These are phyloP conservation scores for Scytalidium lignicola DNA, from an alignment of 2,329 filamentous ascomycete genomes.

Conservation along the genomic window DNA sequence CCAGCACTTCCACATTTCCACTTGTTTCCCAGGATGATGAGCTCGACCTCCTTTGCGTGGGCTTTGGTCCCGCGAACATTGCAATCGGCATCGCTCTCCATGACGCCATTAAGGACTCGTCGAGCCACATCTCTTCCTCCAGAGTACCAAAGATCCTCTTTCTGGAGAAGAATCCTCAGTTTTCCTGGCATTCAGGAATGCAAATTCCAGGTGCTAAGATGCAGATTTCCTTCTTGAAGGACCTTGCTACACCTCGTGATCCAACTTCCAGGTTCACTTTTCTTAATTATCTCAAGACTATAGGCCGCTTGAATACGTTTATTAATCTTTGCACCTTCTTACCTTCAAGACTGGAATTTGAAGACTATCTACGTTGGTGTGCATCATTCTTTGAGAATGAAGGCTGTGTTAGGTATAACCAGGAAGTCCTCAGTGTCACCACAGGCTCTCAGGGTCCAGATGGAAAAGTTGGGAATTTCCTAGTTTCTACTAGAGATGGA, in stretches of 20 bases:
- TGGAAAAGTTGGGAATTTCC: constrained; percentile 26
- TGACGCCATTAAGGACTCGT: constrained; percentile 45
- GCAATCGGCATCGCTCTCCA: constrained; percentile 85
- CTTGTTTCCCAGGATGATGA: constrained; percentile 46
- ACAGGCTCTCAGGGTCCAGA: constrained; percentile 6
- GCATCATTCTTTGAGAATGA: constrained; percentile 67
- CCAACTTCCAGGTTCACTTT: constrained; percentile 89
- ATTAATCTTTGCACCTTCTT: constrained; percentile 85
- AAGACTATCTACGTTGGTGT: constrained; percentile 93
- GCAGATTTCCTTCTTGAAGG: constrained; percentile 96
- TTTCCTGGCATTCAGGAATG: constrained; percentile 93
- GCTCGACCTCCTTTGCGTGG: constrained; percentile 83
- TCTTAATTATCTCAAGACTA: constrained; percentile 83
- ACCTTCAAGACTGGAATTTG: constrained; percentile 79
- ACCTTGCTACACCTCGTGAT: constrained; percentile 81
- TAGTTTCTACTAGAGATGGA: constrained; percentile 21
- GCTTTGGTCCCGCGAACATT: constrained; percentile 87
- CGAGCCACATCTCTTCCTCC: constrained; percentile 40
- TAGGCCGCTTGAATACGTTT: constrained; percentile 78
- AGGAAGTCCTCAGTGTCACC: constrained; percentile 62
- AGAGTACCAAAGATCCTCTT: constrained; percentile 68
- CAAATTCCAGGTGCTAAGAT: constrained; percentile 85
- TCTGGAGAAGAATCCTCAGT: constrained; percentile 74
- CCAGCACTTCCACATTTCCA: constrained; percentile 44
- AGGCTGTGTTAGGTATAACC: constrained; percentile 66